Percentiles rank a stretch among this genome's conserved stretches.
Conservation (phyloP, 768 basidiomycete species). For the Auriculariales sp. region DNA sequence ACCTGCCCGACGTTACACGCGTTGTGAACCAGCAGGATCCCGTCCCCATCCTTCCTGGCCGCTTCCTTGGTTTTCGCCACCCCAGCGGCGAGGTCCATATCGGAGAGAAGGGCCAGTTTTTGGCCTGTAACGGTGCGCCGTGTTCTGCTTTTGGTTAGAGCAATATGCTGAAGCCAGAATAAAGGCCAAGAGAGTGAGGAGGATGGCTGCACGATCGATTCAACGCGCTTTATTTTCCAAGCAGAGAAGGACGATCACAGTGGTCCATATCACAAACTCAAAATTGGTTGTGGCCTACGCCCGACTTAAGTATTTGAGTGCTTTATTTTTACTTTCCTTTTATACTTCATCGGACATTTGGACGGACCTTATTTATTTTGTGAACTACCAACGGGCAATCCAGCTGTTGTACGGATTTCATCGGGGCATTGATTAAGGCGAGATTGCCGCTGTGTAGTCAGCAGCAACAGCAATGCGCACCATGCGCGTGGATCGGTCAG, state of each 20-base stretch:
- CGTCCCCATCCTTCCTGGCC: constrained; percentile 12
- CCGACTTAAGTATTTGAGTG: no score
- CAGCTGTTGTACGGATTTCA: no score
- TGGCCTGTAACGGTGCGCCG: constrained; percentile 33
- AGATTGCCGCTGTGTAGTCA: no score
- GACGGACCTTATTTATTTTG: no score
- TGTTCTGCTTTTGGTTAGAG: not conserved
- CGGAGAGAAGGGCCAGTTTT: constrained; percentile 33
- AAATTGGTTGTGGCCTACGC: no score
- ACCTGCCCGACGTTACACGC: constrained; percentile 4
- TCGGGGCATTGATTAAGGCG: no score
- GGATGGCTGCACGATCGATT: not conserved
- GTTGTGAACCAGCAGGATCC: constrained; percentile 9
- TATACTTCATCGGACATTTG: no score
- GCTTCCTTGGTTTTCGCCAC: constrained; percentile 14
- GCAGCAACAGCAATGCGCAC: no score
- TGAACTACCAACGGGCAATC: no score
- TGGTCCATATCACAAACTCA: no score
- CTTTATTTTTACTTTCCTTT: no score
- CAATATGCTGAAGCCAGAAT: not conserved
- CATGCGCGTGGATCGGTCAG: no score
- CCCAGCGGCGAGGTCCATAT: constrained; percentile 18
- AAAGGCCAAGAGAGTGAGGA: not conserved
- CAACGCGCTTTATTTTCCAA: not conserved
- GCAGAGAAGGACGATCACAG: not conserved